Evolutionary conservation across 768 basidiomycete species (phyloP).

Genomic region (Pholiota microspora): DNA sequence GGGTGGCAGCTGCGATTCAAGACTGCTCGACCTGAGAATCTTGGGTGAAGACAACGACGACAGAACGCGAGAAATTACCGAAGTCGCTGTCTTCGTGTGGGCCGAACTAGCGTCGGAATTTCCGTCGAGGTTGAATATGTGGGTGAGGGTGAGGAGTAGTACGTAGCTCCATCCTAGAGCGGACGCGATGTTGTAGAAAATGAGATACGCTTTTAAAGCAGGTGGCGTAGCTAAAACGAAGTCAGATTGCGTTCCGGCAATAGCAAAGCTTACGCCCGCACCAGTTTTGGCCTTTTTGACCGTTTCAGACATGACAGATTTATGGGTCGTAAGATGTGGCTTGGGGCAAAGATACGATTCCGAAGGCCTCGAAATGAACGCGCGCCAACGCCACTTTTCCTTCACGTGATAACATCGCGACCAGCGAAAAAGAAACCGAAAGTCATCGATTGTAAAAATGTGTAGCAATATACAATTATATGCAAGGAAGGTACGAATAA

Average conservation of each 20-base stretch:
- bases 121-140: conserved; percentile 46
- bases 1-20: conserved; percentile 38
- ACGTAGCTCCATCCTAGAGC: conserved; percentile 74
- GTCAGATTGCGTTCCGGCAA: background rate
- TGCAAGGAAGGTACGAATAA: background rate
- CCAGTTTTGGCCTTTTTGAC: conserved; percentile 1
- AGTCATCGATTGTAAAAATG: background rate
- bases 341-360: background rate
- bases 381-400: background rate
- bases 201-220: conserved; percentile 57
- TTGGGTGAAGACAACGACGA: conserved; percentile 34
- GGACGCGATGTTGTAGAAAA: conserved; percentile 77
- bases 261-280: no score
- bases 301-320: background rate
- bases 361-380: background rate
- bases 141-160: conserved; percentile 52
- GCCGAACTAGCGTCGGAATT: conserved; percentile 26
- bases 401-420: background rate
- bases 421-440: background rate
- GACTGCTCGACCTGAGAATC: conserved; percentile 18
- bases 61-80: conserved; percentile 33
- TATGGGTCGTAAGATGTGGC: background rate
- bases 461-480: background rate
- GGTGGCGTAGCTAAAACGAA: background rate
- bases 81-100: conserved; percentile 30